Conservation (phyloP, 2,329 filamentous ascomycete genomes). For the Microdochium paspali region DNA sequence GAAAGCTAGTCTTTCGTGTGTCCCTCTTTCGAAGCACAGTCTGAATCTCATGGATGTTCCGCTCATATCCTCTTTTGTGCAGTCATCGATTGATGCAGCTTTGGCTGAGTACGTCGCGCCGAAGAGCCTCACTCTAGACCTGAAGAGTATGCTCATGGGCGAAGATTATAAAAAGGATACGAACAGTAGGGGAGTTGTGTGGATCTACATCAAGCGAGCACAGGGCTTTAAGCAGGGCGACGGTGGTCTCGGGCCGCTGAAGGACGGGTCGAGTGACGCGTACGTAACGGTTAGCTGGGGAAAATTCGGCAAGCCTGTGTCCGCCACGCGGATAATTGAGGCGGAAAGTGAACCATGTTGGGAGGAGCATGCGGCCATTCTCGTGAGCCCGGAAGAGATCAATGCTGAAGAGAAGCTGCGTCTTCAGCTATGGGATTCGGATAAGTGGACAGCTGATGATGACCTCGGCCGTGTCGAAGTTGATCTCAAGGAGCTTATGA, state of each 20-base stretch:
- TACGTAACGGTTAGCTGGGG: conserved; percentile 69
- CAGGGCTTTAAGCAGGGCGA: conserved; percentile 66
- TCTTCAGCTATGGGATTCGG: conserved; percentile 68
- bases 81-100: conserved; percentile 64
- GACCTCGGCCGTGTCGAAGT: conserved; percentile 66
- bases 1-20: conserved; percentile 60
- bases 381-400: conserved; percentile 61
- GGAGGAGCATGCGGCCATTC: conserved; percentile 61
- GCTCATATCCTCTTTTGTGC: conserved; percentile 65
- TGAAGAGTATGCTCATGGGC: conserved; percentile 69
- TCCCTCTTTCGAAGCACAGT: conserved; percentile 58
- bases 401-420: conserved; percentile 63
- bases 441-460: conserved; percentile 63
- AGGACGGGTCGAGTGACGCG: conserved; percentile 57
- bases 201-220: conserved; percentile 57
- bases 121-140: conserved; percentile 62
- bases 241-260: conserved; percentile 43
- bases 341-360: conserved; percentile 60
- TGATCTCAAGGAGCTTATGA: conserved; percentile 56
- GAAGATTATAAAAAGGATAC: conserved; percentile 76
- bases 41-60: conserved; percentile 70
- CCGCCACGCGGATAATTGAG: conserved; percentile 54
- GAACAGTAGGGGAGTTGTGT: conserved; percentile 50
- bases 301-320: conserved; percentile 64
- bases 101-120: conserved; percentile 69